Evolutionary conservation across 2,329 filamentous ascomycete species (phyloP), one percentile per base, ranked within the genome.

Genomic region (Beauveria rudraprayagi): DNA sequence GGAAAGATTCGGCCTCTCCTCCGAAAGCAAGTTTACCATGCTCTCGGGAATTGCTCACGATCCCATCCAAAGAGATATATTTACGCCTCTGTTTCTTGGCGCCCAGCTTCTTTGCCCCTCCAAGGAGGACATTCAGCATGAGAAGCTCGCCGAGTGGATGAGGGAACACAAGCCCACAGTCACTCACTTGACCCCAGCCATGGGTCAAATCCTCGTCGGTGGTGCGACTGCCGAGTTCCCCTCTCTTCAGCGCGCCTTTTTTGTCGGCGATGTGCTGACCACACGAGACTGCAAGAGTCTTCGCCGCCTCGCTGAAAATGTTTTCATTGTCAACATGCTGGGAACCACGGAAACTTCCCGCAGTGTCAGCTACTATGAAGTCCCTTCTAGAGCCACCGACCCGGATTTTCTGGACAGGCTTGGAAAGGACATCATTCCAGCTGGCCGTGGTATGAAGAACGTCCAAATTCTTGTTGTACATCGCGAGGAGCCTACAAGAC

Each of bases 161-260:
- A 80, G 81, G 57, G 83, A 88, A 57, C 83, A 89, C 69, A 77
- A 82, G 60, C 85, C 89, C 3, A 96, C 87, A 17, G 89, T 92
- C 22, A 91, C 89, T 14, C 94, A 97, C 74, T 77, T 97, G 44
- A 99, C 94, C 1, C 94, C 94, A 10, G 94, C 94, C 61, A 97
- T 97, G 92, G 92, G 92, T 60, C 91, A 97, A 68, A 94, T 97
- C 63, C 78, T 97, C 2, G 87, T 93, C n/a, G 92, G 92, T 48
- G 91, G 90, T 66, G 89, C 91, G 26, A 87, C 78, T 3, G 86
- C 90, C 0, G 75, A 89, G 66, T 95, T 97, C 69, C 88, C 91
- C 1, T 80, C 82, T 14, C 79, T 97, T n/a, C 81, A 88, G 62
- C 80, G 85, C 61, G 91, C 87, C 19, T 93, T 97, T 79, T 97